Percentiles rank a stretch among this genome's conserved stretches.
Conservation (phyloP, 2,329 filamentous ascomycete genomes). For the Waltergamsia citrina region DNA sequence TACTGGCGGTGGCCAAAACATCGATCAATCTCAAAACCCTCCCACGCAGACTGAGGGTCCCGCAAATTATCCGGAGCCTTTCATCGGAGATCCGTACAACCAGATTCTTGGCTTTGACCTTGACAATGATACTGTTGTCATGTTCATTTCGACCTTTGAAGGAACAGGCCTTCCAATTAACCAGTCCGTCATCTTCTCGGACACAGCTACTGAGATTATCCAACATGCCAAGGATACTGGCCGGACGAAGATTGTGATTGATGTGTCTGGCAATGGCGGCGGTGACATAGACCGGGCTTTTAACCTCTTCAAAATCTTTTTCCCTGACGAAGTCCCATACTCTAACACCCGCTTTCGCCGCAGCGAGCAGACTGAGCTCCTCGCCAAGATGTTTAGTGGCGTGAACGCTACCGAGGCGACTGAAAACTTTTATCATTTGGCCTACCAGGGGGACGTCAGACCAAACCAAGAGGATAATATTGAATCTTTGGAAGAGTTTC, state of each 20-base stretch:
- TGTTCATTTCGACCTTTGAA: not conserved
- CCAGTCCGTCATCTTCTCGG: not conserved
- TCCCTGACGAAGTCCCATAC: slow-evolving; percentile 10
- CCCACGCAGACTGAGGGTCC: not conserved
- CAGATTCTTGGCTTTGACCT: not conserved
- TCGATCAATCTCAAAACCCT: no score
- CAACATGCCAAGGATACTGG: not conserved
- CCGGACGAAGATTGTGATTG: slow-evolving; percentile 47
- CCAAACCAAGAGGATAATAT: not conserved
- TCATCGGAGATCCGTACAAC: not conserved
- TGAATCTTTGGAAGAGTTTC: not conserved
- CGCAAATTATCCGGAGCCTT: not conserved
- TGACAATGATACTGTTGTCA: not conserved
- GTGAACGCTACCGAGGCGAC: not conserved
- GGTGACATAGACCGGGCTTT: slow-evolving; percentile 38
- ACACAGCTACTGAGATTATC: not conserved
- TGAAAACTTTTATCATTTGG: not conserved
- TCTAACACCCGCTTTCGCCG: not conserved
- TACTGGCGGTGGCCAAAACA: not conserved
- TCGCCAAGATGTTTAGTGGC: not conserved
- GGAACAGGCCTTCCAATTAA: not conserved
- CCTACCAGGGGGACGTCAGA: not conserved
- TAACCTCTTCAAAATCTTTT: slow-evolving; percentile 35
- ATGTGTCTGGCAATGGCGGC: slow-evolving; percentile 51
- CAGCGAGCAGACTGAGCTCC: not conserved